phyloP scores from a whole-genome alignment of 1,284 basidiomycete species.

The Porphyrellus sp. region DNA sequence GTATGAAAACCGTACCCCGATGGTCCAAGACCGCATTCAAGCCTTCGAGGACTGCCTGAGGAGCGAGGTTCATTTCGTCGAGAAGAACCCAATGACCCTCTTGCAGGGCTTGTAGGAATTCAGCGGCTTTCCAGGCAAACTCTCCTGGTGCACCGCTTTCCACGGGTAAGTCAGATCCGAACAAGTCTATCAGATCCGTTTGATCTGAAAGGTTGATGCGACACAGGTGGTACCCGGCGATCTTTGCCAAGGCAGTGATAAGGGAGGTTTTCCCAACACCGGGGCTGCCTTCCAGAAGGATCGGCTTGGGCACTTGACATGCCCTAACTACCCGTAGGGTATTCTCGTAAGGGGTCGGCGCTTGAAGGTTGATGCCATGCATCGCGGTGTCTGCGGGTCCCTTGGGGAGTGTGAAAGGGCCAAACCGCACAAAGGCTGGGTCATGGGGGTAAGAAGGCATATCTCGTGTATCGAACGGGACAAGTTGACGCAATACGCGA shows the following conservation, averaged over 20 bases:
- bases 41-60: conserved; percentile 94
- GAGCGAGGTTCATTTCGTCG: conserved; percentile 98
- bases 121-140: conserved; percentile 97
- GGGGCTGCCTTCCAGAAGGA: conserved; percentile 95
- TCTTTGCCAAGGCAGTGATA: conserved; percentile 81
- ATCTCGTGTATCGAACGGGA: conserved; percentile 40
- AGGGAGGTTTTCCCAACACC: conserved; percentile 99
- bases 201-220: conserved; percentile 99
- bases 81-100: conserved; percentile 95
- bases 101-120: conserved; percentile 91
- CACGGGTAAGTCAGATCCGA: conserved; percentile 94
- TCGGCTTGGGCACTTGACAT: conserved; percentile 87
- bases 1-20: conserved; percentile 92
- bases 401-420: conserved; percentile 70
- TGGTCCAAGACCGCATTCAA: conserved; percentile 97
- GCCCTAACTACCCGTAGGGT: conserved; percentile 89
- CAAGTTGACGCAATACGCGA: conserved; percentile 48
- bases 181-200: conserved; percentile 94
- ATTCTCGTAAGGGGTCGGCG: conserved; percentile 88
- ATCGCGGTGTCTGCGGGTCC: conserved; percentile 45
- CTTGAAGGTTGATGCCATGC: conserved; percentile 78
- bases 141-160: conserved; percentile 90
- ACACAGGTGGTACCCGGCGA: conserved; percentile 77
- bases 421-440: conserved; percentile 56
- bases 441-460: conserved; percentile 37